Percentiles rank a stretch among this genome's conserved stretches.
phyloP scores from a whole-genome alignment of 768 basidiomycete species.

The Inosperma sp. region DNA sequence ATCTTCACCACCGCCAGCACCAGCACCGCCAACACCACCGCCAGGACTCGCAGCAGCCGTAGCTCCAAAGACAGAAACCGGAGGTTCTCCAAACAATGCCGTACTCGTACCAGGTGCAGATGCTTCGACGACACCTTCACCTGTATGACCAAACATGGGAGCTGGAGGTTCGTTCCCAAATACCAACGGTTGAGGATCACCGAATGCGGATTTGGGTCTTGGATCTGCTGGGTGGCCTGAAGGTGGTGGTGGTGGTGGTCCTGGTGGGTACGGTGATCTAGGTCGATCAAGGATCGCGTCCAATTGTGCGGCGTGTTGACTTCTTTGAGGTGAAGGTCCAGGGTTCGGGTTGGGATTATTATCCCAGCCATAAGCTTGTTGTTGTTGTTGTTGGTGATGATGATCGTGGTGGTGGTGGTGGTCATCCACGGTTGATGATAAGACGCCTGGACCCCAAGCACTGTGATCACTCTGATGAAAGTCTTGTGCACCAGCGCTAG shows the following conservation, averaged over 20 bases:
- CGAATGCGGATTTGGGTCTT: slow-evolving; percentile 20
- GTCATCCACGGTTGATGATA: slow-evolving; percentile 21
- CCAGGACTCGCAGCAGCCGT: slow-evolving; percentile 21
- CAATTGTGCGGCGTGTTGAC: not conserved
- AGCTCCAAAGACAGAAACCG: slow-evolving; percentile 21
- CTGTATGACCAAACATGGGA: slow-evolving; percentile 20
- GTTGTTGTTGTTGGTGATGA: too few relatives aligned
- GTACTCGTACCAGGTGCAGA: slow-evolving; percentile 7
- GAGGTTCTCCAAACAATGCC: slow-evolving; percentile 23
- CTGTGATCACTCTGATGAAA: too few relatives aligned
- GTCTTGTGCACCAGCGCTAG: slow-evolving; percentile 13
- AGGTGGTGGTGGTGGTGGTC: not conserved
- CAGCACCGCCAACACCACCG: slow-evolving; percentile 16
- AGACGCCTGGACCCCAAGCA: not conserved
- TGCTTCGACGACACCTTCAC: slow-evolving; percentile 17
- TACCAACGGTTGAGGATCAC: slow-evolving; percentile 19
- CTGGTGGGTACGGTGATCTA: slow-evolving; percentile 6
- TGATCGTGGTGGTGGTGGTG: too few relatives aligned
- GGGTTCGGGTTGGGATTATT: not conserved
- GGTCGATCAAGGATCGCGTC: slow-evolving; percentile 13
- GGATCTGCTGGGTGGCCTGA: too few relatives aligned
- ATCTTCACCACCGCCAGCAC: slow-evolving; percentile 12
- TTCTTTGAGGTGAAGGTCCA: not conserved
- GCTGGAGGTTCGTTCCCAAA: slow-evolving; percentile 19
- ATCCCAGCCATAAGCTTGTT: slow-evolving; percentile 21